Evolutionary conservation across 148 eudicot genomes (phyloP), one percentile per base, ranked within the genome.

Genomic region (Dysphania ambrosioides): DNA sequence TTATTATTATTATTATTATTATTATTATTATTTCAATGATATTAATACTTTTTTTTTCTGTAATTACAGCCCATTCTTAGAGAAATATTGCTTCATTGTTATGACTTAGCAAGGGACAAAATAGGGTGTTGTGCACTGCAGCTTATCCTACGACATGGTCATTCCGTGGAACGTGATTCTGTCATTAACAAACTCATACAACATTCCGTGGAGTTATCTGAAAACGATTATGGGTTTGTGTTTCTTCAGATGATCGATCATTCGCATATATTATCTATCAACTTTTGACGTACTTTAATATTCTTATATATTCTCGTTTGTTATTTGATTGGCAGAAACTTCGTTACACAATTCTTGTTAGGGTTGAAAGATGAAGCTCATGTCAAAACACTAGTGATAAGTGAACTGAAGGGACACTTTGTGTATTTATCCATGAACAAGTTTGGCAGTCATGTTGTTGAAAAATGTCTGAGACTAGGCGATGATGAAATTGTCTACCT

Each of bases 371-470:
- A 61, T 12, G 77, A 76, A 15, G 47, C 26, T 8, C 24, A 35
- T 0, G 59, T 62, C 23, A 77, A 77, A 6, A 11, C 21, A n/a
- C 68, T 15, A 3, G 34, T 89, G 8, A 4, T 84, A 27, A 42
- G 15, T n/a, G 71, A 49, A 6, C 67, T 89, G 16, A 27, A 27
- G 7, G 89, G 87, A 0, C 31, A 29, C 19, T 81, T 66, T 36
- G 85, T 72, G 2, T 29, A 65, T 12, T 73, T 88, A 38, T 68
- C 85, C 0, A 80, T 34, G 83, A 77, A 78, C 74, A 88, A 88
- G 49, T 81, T 71, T 59, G 86, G 84, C 0, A 82, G 87, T 62
- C 82, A 86, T 58, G 91, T 88, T 55, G 87, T 88, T 5, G 87
- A 86, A 51, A 84, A 81, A 74, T 79, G 76, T 55, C 29, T 89